Evolutionary conservation across 345 rosid species (phyloP), one percentile per base, ranked within the genome.

Genomic region (Brassica cretica): DNA sequence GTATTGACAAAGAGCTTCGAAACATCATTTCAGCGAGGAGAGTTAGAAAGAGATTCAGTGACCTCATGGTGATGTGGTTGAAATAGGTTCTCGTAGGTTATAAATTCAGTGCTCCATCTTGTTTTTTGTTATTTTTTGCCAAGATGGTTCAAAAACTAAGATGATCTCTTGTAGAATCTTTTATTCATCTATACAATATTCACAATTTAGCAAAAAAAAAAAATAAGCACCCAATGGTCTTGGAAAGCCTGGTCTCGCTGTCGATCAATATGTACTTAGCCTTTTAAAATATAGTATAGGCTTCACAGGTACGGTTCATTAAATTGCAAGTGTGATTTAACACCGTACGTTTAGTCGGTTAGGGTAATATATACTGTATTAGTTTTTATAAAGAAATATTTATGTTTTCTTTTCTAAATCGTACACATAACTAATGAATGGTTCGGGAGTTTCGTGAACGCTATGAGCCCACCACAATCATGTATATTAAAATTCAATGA

Each of bases 191-290:
- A 6, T 39, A 39, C 9, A 12, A 39, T 39, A 39, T 39, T 39
- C 9, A 39, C 46, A 39, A 11, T 39, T 39, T 39, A 8, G 12
- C 46, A 39, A 39, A 39, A 39, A 39, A 39, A 33, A 29, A 29
- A 29, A 29, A 21, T 27, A 21, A 21, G 24, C 0, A 73, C 78
- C 82, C 82, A 74, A 79, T 68, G 82, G 82, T 74, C 70, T 79
- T 62, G 82, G 82, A 68, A 79, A 62, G 70, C 21, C 58, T 62
- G 74, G 58, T 51, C 78, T 73, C 73, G 77, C 69, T 79, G 82
- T 79, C 78, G 18, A 68, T 68, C 60, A 68, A 37, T 51, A 67
- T 61, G 58, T 73, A 61, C 73, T 15, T 66, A 53, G 49, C 19
- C 60, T 37, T 71, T 71, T 53, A 6, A 64, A 59, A 53, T n/a